Base-by-base conservation (phyloP, 1,284 basidiomycete genomes). In the Boletus smithii region DNA sequence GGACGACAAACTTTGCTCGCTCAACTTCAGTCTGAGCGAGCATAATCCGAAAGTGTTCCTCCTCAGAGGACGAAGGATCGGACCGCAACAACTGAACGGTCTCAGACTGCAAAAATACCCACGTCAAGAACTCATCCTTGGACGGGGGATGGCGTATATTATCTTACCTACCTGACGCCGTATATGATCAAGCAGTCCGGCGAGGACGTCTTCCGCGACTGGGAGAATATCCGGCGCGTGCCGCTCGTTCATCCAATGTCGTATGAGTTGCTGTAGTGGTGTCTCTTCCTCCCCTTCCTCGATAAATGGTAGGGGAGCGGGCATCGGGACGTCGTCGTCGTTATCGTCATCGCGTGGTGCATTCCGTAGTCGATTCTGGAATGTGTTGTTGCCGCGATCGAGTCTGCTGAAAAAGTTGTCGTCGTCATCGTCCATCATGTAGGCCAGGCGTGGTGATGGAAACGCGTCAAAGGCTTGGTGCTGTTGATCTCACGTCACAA, bases 1-100 rank as follows among this genome's bases (percentile, higher is more conserved):
- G 72, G 18, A 95, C 81, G 49, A 95, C 79, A 62, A 91, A 97
- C 68, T 92, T 93, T 58, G 91, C 88, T 34, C 93, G 80, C 66
- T 97, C 93, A 60, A 94, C 82, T 68, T 97, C 93, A 0, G 90
- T 93, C 69, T 94, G 90, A 0, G 91, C 92, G 38, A 95, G 82
- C 72, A 91, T 85, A 34, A 94, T 87, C 53, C 91, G 77, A 56
- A 93, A 87, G 61, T 97, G 91, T 55, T 95, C 92, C 53, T 95
- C 91, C 60, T 94, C 90, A 1, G 83, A 87, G 2, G 88, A 85
- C 30, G 81, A 76, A 0, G 88, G 86, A 63, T 94, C 90, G 22
- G 81, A 79, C 6, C 85, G 77, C 20, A 95, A 70, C 16, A 84
- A 67, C 55, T 85, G 81, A 1, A 87, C 81, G 22, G 76, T 76